Base-by-base conservation (phyloP, 176 grass and related monocot species). In the Echinochloa phyllopogon region DNA sequence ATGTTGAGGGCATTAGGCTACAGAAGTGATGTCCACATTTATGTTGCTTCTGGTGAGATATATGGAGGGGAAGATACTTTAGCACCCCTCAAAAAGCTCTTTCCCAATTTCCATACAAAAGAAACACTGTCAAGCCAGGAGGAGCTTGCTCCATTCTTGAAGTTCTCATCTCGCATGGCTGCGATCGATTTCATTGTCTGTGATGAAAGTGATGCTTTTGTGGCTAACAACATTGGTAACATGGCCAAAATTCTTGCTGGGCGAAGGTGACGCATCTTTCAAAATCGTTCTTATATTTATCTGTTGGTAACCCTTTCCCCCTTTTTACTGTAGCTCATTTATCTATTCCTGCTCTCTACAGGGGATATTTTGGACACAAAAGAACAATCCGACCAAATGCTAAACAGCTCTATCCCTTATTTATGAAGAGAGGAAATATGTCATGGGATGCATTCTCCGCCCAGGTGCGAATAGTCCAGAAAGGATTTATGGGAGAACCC, bases 161-260 rank as follows among this genome's bases (percentile, higher is more conserved):
- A 61, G 24, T 92, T 87, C 39, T 97, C 94, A 51, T 94, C 92
- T 61, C 92, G 92, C 44, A 92, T 94, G 94, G 94, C 94, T 73
- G 94, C 94, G n/a, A 84, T 97, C 61, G 94, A 97, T 89, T 97
- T 94, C 68, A 88, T 97, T 72, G 92, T 97, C 12, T 97, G 94
- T 87, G 92, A 97, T 87, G 90, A 69, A 86, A 97, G 92, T 79
- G 92, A 97, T 88, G 94, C 88, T 65, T 97, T 97, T 92, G 94
- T 97, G 21, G 90, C 90, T 72, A 97, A 97, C 68, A 97, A 97
- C 61, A 94, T 91, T 41, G 92, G 94, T 6, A 94, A 97, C 77
- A 97, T 94, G 94, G 94, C 94, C 47, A 90, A 91, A 74, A 92
- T 97, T 72, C 74, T 97, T 53, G 88, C 90, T 77, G 94, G 92